These are phyloP conservation scores for Elaeis oleifera DNA, from an alignment of 202 grass and related monocot genomes.

Conservation along the genomic window DNA sequence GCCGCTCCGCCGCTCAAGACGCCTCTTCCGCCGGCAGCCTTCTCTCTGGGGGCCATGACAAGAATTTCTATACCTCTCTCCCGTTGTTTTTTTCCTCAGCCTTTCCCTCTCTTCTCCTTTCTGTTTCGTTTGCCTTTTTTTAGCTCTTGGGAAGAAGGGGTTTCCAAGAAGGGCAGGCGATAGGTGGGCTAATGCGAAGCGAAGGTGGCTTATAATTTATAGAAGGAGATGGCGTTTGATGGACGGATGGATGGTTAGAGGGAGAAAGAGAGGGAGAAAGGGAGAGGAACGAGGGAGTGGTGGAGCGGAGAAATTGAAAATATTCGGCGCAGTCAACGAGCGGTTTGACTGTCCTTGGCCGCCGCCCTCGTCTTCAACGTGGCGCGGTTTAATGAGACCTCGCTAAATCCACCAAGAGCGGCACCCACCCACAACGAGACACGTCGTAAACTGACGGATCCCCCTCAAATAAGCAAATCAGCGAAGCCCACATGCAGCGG, in stretches of 20 bases:
- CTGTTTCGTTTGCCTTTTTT: too few relatives aligned
- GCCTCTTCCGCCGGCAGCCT: not conserved
- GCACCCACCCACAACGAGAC: not conserved
- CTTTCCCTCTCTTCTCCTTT: too few relatives aligned
- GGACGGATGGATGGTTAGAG: conserved; percentile 5
- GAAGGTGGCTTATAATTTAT: conserved; percentile 24
- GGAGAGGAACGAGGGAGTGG: conserved; percentile 33
- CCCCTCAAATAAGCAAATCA: conserved; percentile 13
- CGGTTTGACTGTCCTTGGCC: conserved; percentile 51
- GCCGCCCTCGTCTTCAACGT: conserved; percentile 36
- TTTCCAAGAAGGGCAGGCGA: too few relatives aligned
- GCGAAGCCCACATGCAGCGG: conserved; percentile 26
- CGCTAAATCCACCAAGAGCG: conserved; percentile 1
- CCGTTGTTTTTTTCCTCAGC: too few relatives aligned
- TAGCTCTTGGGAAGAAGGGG: too few relatives aligned
- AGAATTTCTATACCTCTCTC: too few relatives aligned
- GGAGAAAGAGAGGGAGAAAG: not conserved
- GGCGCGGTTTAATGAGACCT: conserved; percentile 31
- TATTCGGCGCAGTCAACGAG: conserved; percentile 52
- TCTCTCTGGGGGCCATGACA: not conserved
- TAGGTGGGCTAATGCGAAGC: too few relatives aligned
- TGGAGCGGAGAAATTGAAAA: conserved; percentile 51
- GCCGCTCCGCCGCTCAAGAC: not conserved
- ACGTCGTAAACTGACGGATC: conserved; percentile 10
- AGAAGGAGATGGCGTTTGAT: conserved; percentile 32